Evolutionary conservation across 148 eudicot species (phyloP).

Genomic region (Fagopyrum homotropicum): DNA sequence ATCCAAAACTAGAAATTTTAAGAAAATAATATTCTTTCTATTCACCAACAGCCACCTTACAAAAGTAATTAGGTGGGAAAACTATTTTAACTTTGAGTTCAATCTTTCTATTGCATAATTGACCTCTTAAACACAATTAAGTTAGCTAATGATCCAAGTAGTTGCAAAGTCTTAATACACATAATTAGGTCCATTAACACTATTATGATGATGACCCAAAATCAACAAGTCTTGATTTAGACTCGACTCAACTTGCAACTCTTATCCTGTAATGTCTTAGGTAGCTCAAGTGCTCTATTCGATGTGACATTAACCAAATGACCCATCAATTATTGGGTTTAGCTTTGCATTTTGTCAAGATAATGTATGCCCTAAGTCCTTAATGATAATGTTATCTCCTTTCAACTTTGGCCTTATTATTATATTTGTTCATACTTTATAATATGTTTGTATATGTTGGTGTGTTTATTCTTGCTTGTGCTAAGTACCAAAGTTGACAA

Average conservation of each 20-base stretch:
- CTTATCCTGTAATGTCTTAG: conserved; percentile 8
- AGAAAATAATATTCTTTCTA: not conserved
- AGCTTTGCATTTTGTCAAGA: conserved; percentile 8
- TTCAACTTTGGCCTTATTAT: not conserved
- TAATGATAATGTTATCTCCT: not conserved
- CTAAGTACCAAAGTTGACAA: conserved; percentile 2
- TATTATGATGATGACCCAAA: conserved; percentile 1
- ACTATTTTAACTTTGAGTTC: not conserved
- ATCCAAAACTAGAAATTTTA: no score
- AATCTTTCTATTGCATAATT: not conserved
- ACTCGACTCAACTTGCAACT: not conserved
- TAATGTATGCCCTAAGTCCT: not conserved
- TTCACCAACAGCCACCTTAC: not conserved
- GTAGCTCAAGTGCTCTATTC: conserved; percentile 4
- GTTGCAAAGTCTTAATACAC: conserved; percentile 1
- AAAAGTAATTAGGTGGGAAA: conserved; percentile 6
- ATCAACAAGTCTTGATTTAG: not conserved
- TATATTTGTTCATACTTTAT: not conserved
- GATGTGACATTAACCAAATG: conserved; percentile 1
- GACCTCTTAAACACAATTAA: not conserved
- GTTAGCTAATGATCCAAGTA: not conserved
- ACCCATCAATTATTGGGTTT: not conserved
- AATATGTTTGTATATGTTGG: not conserved
- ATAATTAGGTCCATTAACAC: conserved; percentile 3
- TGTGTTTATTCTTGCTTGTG: conserved; percentile 6